Evolutionary conservation across 768 basidiomycete genomes (phyloP).

Genomic region (Crepidotus variabilis): DNA sequence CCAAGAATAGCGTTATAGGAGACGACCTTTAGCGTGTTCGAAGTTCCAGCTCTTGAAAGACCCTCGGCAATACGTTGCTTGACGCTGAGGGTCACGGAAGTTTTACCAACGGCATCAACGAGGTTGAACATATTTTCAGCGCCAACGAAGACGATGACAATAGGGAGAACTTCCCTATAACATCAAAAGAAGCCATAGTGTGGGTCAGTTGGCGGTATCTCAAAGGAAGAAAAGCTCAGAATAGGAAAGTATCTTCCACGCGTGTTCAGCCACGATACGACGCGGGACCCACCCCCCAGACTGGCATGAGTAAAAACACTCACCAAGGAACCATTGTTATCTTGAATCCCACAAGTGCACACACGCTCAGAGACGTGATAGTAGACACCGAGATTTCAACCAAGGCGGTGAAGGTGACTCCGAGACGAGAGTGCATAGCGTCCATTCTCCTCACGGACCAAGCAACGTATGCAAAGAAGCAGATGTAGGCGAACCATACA

Average conservation of each 20-base stretch:
- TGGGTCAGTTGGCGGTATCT: neutral
- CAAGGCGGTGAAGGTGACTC: slow-evolving; percentile 89
- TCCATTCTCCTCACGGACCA: slow-evolving; percentile 75
- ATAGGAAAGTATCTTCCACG: no score
- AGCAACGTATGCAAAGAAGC: slow-evolving; percentile 72
- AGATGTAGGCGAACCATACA: slow-evolving; percentile 71
- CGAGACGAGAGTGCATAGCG: slow-evolving; percentile 86
- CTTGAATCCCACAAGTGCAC: slow-evolving; percentile 84
- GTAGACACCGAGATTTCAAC: slow-evolving; percentile 92
- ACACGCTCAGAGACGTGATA: slow-evolving; percentile 89
- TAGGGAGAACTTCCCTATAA: slow-evolving; percentile 79
- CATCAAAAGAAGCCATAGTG: neutral
- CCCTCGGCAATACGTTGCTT: slow-evolving; percentile 92
- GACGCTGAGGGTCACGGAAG: slow-evolving; percentile 82
- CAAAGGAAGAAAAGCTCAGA: neutral
- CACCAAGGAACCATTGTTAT: slow-evolving; percentile 90
- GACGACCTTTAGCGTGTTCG: slow-evolving; percentile 89
- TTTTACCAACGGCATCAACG: slow-evolving; percentile 82
- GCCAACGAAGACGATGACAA: slow-evolving; percentile 92
- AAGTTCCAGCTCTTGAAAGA: slow-evolving; percentile 83
- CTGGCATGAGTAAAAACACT: slow-evolving; percentile 15
- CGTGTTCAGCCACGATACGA: slow-evolving; percentile 5
- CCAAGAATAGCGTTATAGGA: slow-evolving; percentile 82
- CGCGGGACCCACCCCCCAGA: no score
- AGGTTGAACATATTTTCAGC: slow-evolving; percentile 97